Evolutionary conservation across 768 basidiomycete species (phyloP), one percentile per base, ranked within the genome.

Genomic region (Auricularia heimuer): DNA sequence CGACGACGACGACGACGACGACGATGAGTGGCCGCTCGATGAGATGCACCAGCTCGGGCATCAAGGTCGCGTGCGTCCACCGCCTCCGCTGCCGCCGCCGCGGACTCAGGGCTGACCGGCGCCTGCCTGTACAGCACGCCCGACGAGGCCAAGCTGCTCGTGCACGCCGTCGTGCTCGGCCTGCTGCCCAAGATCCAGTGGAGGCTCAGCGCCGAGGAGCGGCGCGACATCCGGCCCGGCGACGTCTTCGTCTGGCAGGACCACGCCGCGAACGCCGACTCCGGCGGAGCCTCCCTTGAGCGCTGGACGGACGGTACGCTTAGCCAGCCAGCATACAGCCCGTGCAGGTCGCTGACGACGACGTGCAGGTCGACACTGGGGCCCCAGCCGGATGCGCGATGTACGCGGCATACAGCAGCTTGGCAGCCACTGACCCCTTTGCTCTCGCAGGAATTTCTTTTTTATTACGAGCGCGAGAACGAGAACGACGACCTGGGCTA

Each of bases 231-330:
- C 56, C 56, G 56, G 12, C 56, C 56, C 56, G 56, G 56, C 56
- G 56, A 60, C 56, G 56, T 60, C 6, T 60, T 33, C 56, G 56
- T 60, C 24, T 60, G 56, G 56, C 11, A 29, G 24, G 56, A 35
- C 56, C 56, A 35, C 34, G 56, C 56, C 34, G 56, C 56, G 34
- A 35, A 60, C 56, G 56, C 56, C 14, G 56, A 60, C 29, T 12
- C 56, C 24, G 56, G 56, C 56, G 34, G 29, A 34, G 14, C 56
- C 6, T 29, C 56, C 24, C 56, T 60, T 2, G 56, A 60, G 56
- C 56, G 56, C 24, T 60, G 56, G 56, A 60, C 56, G 12, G 56
- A 60, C 56, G 56, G 56, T 60, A 29, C 14, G 56, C 56, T 10
- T 3, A 18, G 14, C 21, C 29, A 29, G 29, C 0, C 29, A n/a